Base-by-base conservation (phyloP, 352 stramenopile genomes). In the Phytophthora uliginosa region DNA sequence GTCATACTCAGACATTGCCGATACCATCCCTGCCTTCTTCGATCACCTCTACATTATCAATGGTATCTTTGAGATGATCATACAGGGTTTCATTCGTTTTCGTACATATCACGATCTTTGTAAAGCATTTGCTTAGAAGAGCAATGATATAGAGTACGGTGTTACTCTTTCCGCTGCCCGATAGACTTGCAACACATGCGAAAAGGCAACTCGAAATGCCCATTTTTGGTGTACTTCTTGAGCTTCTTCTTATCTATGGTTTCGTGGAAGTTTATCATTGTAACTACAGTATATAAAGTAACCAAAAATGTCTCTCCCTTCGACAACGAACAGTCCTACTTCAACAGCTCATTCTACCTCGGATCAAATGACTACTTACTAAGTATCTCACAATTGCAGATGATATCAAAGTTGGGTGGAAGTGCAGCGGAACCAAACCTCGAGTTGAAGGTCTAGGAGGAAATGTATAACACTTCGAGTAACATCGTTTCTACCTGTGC, bases 281-380 rank as follows among this genome's bases (percentile, higher is more conserved):
- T 24, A n/a, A n/a, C n/a, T n/a, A n/a, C n/a, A n/a, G n/a, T 34
- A 73, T 63, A 66, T 59, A 61, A 45, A 40, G 56, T 31, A 31
- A 26, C 59, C 42, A 22, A 51, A 64, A 66, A 72, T 58, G 62
- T 69, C 31, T 66, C 55, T 69, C 81, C 71, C 59, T 26, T 33
- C 59, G 24, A 68, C 8, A 12, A 24, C 24, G 7, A 24, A 51
- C 4, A 24, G 7, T 51, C 42, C 42, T 51, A 8, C 3, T 51
- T 51, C n/a, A 51, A 51, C 24, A 51, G 42, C 42, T 51, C 42
- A 24, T 51, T 24, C 42, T 24, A n/a, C n/a, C n/a, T n/a, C n/a
- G n/a, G n/a, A n/a, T 51, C 15, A 51, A 24, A 51, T 51, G 42
- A 15, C 15, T n/a, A n/a, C n/a, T n/a, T n/a, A n/a, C n/a, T n/a